phyloP scores from a whole-genome alignment of 2,329 filamentous ascomycete species.

The Pseudonectria foliicola region DNA sequence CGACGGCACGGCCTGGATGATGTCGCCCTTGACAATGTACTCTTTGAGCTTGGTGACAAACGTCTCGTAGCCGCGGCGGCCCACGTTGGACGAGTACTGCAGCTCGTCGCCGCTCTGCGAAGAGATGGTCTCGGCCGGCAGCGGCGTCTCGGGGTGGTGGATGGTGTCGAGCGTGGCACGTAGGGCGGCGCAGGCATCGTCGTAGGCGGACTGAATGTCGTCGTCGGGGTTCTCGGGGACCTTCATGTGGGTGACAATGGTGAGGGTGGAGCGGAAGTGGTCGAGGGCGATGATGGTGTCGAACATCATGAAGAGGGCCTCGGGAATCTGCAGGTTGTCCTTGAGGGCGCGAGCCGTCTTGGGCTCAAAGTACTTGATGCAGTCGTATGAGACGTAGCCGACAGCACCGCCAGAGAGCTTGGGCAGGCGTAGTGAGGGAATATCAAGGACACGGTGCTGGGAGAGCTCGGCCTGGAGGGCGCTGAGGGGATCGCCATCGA shows the following conservation, averaged over 20 bases:
- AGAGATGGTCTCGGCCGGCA: conserved; percentile 61
- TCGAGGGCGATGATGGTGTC: conserved; percentile 93
- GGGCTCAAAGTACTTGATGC: conserved; percentile 94
- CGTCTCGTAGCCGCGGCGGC: conserved; percentile 78
- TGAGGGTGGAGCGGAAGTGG: conserved; percentile 86
- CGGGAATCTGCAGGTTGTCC: conserved; percentile 81
- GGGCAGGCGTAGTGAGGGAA: conserved; percentile 77
- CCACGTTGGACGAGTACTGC: conserved; percentile 88
- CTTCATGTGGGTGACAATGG: conserved; percentile 84
- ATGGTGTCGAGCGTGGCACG: conserved; percentile 63
- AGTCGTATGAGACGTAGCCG: conserved; percentile 96
- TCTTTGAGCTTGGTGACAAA: conserved; percentile 82
- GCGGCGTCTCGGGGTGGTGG: conserved; percentile 64
- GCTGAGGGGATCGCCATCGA: conserved; percentile 76
- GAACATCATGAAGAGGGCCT: conserved; percentile 95
- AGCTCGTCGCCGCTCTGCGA: conserved; percentile 59
- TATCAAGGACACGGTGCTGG: conserved; percentile 69
- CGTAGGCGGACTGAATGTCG: conserved; percentile 36
- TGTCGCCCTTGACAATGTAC: conserved; percentile 86
- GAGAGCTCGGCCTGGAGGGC: conserved; percentile 74
- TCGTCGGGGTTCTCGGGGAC: conserved; percentile 51
- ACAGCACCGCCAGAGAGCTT: conserved; percentile 87
- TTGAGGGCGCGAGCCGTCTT: conserved; percentile 86
- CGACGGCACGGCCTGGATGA: conserved; percentile 95
- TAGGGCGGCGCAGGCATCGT: conserved; percentile 51